Conservation (phyloP, 441 rosid genomes). For the Adansonia madagascariensis region DNA sequence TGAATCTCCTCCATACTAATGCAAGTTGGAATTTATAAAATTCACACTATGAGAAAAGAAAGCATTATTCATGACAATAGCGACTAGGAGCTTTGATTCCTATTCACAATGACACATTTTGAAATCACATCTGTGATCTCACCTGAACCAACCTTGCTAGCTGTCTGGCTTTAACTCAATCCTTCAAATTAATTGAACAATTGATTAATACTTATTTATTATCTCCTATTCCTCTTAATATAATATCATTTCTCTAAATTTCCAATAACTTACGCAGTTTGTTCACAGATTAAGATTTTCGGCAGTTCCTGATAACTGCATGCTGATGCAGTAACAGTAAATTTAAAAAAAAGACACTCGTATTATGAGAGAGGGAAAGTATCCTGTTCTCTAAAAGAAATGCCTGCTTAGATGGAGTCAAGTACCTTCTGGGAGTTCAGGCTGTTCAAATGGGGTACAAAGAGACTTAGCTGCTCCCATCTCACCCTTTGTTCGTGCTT, state of each 20-base stretch:
- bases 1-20: neutral
- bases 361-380: neutral
- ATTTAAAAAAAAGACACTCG: neutral
- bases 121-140: neutral
- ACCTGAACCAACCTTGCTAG: neutral
- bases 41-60: neutral
- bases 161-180: neutral
- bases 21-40: neutral
- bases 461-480: slow-evolving; percentile 94
- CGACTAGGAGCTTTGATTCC: slow-evolving; percentile 10
- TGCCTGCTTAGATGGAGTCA: neutral
- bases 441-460: slow-evolving; percentile 97
- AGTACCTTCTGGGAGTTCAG: slow-evolving; percentile 92
- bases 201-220: slow-evolving; percentile 5
- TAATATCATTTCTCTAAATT: slow-evolving; percentile 1
- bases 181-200: slow-evolving; percentile 7
- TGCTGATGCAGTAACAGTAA: neutral
- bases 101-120: neutral
- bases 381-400: neutral
- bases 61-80: neutral
- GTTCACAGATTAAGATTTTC: slow-evolving; percentile 1
- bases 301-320: neutral
- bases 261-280: neutral
- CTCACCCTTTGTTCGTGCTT: slow-evolving; percentile 86
- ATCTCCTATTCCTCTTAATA: neutral